Percentiles rank a stretch among this genome's conserved stretches.
These are phyloP conservation scores for Boechera stricta DNA, from an alignment of 345 rosid genomes.

Conservation along the genomic window DNA sequence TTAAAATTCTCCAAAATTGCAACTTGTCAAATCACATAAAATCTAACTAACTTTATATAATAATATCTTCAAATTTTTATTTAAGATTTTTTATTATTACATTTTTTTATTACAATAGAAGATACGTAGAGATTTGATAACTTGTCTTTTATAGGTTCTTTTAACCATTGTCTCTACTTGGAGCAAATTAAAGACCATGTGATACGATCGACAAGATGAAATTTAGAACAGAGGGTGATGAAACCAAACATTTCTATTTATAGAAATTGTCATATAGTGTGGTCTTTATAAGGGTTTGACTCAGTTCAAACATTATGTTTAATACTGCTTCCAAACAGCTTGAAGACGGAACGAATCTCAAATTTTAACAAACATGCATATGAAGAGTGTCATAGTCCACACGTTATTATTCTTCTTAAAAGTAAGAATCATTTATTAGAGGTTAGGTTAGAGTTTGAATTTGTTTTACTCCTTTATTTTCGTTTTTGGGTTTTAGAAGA, in stretches of 20 bases:
- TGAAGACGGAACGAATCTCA: conserved; percentile 36
- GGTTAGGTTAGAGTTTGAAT: conserved; percentile 36
- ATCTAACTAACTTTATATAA: neutral
- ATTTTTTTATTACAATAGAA: too few species aligned
- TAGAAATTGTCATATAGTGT: conserved; percentile 1
- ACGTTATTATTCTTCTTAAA: conserved; percentile 15
- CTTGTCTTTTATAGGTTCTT: neutral
- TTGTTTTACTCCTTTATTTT: neutral
- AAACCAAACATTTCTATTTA: conserved; percentile 27
- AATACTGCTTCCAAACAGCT: conserved; percentile 34
- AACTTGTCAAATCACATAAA: neutral
- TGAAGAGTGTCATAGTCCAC: conserved; percentile 1
- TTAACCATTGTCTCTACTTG: too few species aligned
- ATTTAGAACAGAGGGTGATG: conserved; percentile 15
- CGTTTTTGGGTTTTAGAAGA: neutral
- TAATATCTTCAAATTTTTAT: neutral
- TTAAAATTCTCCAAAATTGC: neutral
- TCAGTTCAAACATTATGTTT: conserved; percentile 24
- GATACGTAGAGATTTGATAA: neutral
- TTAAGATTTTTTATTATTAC: neutral
- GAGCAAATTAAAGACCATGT: conserved; percentile 6
- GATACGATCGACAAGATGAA: conserved; percentile 21
- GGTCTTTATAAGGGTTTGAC: conserved; percentile 29
- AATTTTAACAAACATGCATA: neutral
- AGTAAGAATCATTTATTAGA: conserved; percentile 16